Conservation (phyloP, 768 basidiomycete species). For the Hydnomerulius pinastri region DNA sequence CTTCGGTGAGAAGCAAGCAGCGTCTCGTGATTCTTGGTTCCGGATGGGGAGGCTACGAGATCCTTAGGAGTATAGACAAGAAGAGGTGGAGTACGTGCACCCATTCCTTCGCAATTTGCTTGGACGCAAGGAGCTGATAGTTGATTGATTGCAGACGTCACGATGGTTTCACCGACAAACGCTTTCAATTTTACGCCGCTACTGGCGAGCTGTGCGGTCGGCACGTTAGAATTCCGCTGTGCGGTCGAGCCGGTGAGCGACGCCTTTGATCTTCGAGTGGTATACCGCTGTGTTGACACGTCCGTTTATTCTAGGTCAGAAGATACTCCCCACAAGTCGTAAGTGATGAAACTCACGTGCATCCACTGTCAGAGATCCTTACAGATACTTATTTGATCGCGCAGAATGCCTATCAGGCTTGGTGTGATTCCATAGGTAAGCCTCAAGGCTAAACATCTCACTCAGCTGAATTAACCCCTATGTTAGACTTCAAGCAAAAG, state of each 20-base stretch:
- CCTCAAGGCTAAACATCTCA: neutral
- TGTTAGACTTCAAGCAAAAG: conserved; percentile 60
- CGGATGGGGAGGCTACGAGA: conserved; percentile 78
- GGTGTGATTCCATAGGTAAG: conserved; percentile 72
- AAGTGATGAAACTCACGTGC: conserved; percentile 17
- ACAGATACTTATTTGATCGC: neutral
- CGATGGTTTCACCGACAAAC: conserved; percentile 61
- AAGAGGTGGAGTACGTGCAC: conserved; percentile 70
- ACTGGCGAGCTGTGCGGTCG: conserved; percentile 64
- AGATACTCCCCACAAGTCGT: conserved; percentile 59
- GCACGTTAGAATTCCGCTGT: conserved; percentile 81
- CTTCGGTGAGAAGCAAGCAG: conserved; percentile 34
- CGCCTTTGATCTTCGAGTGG: neutral
- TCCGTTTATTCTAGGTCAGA: conserved; percentile 43
- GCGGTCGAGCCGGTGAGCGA: conserved; percentile 74
- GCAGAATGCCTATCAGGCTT: conserved; percentile 69
- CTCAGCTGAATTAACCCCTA: conserved; percentile 8
- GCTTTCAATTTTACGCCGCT: conserved; percentile 47
- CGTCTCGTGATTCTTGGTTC: conserved; percentile 70
- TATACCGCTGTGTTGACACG: conserved; percentile 6
- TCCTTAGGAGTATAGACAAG: conserved; percentile 67
- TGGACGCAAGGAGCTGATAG: conserved; percentile 3
- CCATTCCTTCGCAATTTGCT: neutral
- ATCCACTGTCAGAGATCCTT: neutral
- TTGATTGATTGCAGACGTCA: conserved; percentile 49